These are phyloP conservation scores for Kazachstania sp. DNA, from an alignment of 1,139 yeast genomes.

Conservation along the genomic window DNA sequence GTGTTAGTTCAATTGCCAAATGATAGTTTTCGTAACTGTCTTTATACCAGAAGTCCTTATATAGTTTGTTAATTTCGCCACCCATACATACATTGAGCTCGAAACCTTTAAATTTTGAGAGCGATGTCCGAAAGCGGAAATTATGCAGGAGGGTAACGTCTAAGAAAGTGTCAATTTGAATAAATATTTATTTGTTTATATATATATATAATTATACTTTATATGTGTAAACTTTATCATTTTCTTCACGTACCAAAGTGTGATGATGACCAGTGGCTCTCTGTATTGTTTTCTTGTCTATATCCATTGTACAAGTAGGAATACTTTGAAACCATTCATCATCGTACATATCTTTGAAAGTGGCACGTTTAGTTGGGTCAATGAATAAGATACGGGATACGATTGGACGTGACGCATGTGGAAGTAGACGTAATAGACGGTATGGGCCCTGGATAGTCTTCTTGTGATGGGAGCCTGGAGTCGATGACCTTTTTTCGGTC, in stretches of 20 bases:
- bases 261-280: constrained; percentile 49
- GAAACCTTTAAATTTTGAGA: no score
- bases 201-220: constrained; percentile 20
- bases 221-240: constrained; percentile 37
- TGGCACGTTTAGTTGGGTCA: constrained; percentile 61
- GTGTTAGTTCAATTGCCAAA: no score
- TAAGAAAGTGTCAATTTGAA: no score
- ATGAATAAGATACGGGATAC: constrained; percentile 65
- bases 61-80: not conserved
- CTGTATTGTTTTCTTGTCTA: constrained; percentile 19
- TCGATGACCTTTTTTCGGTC: not conserved
- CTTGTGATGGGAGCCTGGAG: constrained; percentile 5
- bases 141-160: not conserved
- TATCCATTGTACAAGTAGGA: constrained; percentile 37
- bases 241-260: constrained; percentile 42
- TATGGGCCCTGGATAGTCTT: constrained; percentile 60
- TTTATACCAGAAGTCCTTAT: no score
- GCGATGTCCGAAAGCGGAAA: not conserved
- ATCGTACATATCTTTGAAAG: constrained; percentile 53
- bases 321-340: constrained; percentile 71
- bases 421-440: constrained; percentile 73
- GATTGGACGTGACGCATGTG: constrained; percentile 74
- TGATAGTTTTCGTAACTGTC: no score
- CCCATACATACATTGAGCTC: not conserved
- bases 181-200: not conserved